Evolutionary conservation across 352 stramenopile genomes (phyloP).

Genomic region (Globisporangium cystogenes): DNA sequence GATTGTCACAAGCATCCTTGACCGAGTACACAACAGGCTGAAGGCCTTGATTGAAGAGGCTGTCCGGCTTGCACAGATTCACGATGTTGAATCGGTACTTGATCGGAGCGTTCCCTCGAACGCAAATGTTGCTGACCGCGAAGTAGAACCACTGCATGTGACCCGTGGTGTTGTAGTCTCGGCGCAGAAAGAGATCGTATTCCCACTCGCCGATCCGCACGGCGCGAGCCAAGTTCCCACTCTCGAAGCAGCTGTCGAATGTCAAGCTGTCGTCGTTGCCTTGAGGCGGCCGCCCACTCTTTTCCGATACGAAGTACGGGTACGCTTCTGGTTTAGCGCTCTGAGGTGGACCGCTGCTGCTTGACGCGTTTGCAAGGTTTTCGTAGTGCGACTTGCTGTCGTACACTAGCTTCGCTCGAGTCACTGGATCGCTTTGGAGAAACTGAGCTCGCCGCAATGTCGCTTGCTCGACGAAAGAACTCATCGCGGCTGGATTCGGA

Average conservation of each 20-base stretch:
- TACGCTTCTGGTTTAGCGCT: not conserved
- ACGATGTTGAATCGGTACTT: conserved; percentile 90
- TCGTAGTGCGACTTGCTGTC: conserved; percentile 26
- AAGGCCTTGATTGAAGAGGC: conserved; percentile 89
- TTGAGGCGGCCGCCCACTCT: conserved; percentile 20
- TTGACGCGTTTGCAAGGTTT: not conserved
- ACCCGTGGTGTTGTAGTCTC: conserved; percentile 77
- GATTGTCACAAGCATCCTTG: conserved; percentile 40
- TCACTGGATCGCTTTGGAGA: conserved; percentile 23
- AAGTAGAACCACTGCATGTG: conserved; percentile 96
- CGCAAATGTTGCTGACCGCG: conserved; percentile 70
- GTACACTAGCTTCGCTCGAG: conserved; percentile 47
- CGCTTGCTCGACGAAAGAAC: conserved; percentile 22
- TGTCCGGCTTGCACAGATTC: conserved; percentile 92
- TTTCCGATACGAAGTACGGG: conserved; percentile 35
- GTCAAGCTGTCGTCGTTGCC: conserved; percentile 35
- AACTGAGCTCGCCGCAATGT: conserved; percentile 22
- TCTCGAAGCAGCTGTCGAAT: conserved; percentile 93
- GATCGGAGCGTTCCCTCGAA: not conserved
- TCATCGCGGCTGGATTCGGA: conserved; percentile 10
- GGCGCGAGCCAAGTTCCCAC: conserved; percentile 84
- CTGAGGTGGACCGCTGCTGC: conserved; percentile 3
- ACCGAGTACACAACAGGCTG: conserved; percentile 88
- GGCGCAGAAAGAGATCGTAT: conserved; percentile 88
- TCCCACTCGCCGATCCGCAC: conserved; percentile 80